Conservation (phyloP, 768 basidiomycete genomes). For the Astraeus odoratus region DNA sequence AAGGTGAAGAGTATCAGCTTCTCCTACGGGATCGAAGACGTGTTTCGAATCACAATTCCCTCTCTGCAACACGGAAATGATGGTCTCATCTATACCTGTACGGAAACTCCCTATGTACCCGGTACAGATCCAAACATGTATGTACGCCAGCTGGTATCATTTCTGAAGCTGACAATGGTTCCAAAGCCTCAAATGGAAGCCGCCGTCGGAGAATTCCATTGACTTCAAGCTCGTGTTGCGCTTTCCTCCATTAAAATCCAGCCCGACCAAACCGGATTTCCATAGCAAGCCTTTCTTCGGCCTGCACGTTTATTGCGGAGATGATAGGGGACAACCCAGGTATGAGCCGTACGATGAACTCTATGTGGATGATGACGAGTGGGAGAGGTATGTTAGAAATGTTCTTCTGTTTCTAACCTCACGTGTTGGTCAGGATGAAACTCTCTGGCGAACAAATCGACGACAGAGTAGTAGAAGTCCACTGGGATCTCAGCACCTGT, state of each 20-base stretch:
- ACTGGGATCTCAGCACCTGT: conserved; percentile 66
- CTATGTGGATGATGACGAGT: conserved; percentile 82
- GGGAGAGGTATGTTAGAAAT: conserved; percentile 68
- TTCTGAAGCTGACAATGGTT: conserved; percentile 5
- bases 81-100: conserved; percentile 94
- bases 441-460: conserved; percentile 79
- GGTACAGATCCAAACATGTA: conserved; percentile 91
- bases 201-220: conserved; percentile 94
- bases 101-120: conserved; percentile 67
- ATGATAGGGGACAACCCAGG: conserved; percentile 40
- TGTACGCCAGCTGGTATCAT: neutral
- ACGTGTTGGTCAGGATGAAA: conserved; percentile 62
- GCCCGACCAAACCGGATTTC: conserved; percentile 65
- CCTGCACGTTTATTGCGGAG: conserved; percentile 78
- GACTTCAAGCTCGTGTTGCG: conserved; percentile 96
- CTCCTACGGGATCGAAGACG: conserved; percentile 83
- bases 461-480: conserved; percentile 90
- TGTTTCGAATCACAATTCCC: conserved; percentile 80
- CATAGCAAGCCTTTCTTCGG: conserved; percentile 81
- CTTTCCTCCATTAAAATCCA: conserved; percentile 61
- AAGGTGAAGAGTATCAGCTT: conserved; percentile 80
- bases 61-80: conserved; percentile 87
- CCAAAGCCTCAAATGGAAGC: conserved; percentile 94
- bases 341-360: conserved; percentile 86
- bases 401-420: neutral